These are phyloP conservation scores for Gastrolobium bilobum DNA, from an alignment of 306 rosid genomes.

Conservation along the genomic window DNA sequence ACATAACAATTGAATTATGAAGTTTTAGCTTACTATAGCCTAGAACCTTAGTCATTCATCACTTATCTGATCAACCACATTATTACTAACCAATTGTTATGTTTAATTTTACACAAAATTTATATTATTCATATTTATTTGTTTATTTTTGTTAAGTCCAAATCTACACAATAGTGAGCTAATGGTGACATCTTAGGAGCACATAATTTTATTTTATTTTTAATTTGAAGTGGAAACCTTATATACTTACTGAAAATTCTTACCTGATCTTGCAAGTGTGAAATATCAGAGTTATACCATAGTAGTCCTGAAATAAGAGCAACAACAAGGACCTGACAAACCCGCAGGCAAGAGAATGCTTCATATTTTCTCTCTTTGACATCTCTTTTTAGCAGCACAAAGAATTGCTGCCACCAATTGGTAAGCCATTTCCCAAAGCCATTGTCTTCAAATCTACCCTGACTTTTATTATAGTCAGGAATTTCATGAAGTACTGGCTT, in stretches of 20 bases:
- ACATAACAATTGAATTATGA: neutral
- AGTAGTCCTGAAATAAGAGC: constrained; percentile 60
- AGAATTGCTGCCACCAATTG: constrained; percentile 69
- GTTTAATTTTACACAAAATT: neutral
- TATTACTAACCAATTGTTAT: neutral
- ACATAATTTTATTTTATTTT: neutral
- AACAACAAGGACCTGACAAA: constrained; percentile 53
- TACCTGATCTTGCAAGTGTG: constrained; percentile 72
- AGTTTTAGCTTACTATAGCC: neutral
- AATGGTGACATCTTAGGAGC: neutral
- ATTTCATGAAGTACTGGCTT: constrained; percentile 42
- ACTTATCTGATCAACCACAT: neutral
- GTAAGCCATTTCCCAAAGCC: constrained; percentile 58
- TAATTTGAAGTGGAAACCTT: neutral
- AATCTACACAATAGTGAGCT: neutral
- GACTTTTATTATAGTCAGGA: neutral
- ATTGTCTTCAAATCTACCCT: constrained; percentile 43
- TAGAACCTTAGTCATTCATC: constrained; percentile 2
- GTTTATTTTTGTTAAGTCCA: too few species aligned
- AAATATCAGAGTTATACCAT: constrained; percentile 62
- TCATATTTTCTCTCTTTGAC: constrained; percentile 61
- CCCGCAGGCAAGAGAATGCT: constrained; percentile 57
- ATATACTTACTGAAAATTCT: neutral
- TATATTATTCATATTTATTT: too few species aligned
- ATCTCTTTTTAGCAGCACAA: constrained; percentile 61